Evolutionary conservation across 108 stramenopile species (phyloP), one percentile per base, ranked within the genome.

Genomic region (Skeletonema potamos): DNA sequence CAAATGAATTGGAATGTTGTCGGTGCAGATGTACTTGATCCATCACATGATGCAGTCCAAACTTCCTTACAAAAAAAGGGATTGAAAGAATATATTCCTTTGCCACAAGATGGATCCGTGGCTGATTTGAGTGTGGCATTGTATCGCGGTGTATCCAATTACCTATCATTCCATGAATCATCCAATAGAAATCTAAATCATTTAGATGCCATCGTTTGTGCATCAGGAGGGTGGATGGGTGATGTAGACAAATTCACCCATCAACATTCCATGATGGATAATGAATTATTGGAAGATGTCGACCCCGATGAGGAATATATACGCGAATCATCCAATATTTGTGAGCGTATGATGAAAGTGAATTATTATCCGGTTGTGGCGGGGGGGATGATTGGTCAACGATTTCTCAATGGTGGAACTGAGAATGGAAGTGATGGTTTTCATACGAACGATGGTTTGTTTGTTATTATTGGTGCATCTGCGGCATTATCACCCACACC

Each of bases 181-280:
- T n/a, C n/a, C 29, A 61, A 6, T 24, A 55, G 46, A 30, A 46
- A 41, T n/a, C n/a, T 4, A 28, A 48, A 27, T 37, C 44, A 29
- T 33, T 70, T 93, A 28, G 89, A 93, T 72, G 87, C 86, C 10
- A 79, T 93, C 26, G 77, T 93, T 33, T 77, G 81, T 64, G 89
- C 87, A 0, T 44, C 79, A 29, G 92, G 89, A 15, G 81, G 81
- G 26, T 82, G 80, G 80, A 64, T 22, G 43, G 80, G 80, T 0
- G 80, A 81, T 66, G 78, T 75, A 62, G 84, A 46, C 75, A 81
- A 73, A 13, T 17, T 15, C 17, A n/a, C n/a, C 20, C 26, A 46
- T 26, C 54, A 46, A 24, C 65, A 64, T 12, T 5, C 24, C 15
- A 29, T 37, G 0, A 12, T 8, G 9, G 54, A 73, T 2, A 29